These are phyloP conservation scores for Hanseniaspora gamundiae DNA, from an alignment of 1,139 yeast species.

Conservation along the genomic window DNA sequence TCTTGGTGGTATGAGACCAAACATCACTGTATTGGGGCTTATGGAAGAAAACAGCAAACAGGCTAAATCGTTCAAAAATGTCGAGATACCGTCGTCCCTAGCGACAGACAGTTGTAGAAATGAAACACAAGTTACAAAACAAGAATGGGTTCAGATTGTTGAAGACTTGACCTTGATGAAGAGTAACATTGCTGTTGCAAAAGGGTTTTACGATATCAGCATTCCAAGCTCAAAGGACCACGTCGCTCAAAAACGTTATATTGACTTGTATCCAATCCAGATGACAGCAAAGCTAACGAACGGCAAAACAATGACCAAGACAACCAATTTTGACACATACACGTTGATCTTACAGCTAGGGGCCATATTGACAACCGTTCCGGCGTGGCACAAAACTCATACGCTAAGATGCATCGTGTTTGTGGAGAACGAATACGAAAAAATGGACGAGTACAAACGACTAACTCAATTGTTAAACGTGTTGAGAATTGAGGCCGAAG, in stretches of 20 bases:
- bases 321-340: constrained; percentile 90
- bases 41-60: constrained; percentile 37
- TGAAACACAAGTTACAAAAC: constrained; percentile 56
- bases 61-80: constrained; percentile 1
- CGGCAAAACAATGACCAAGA: constrained; percentile 47
- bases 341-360: constrained; percentile 87
- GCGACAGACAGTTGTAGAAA: constrained; percentile 77
- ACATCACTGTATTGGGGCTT: constrained; percentile 83
- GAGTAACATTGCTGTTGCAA: constrained; percentile 87
- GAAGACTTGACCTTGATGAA: constrained; percentile 90
- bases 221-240: constrained; percentile 35
- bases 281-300: constrained; percentile 75
- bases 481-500: constrained; percentile 69
- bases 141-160: constrained; percentile 83
- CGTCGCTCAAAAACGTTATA: constrained; percentile 31
- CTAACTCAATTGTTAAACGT: constrained; percentile 53
- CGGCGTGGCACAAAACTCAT: constrained; percentile 77
- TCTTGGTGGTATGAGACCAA: constrained; percentile 93
- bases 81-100: constrained; percentile 25
- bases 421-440: constrained; percentile 65
- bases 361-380: constrained; percentile 82
- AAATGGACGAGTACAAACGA: constrained; percentile 54
- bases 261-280: constrained; percentile 90
- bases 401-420: constrained; percentile 70
- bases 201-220: constrained; percentile 56